Evolutionary conservation across 108 stramenopile genomes (phyloP).

Genomic region (Fistulifera pelliculosa): DNA sequence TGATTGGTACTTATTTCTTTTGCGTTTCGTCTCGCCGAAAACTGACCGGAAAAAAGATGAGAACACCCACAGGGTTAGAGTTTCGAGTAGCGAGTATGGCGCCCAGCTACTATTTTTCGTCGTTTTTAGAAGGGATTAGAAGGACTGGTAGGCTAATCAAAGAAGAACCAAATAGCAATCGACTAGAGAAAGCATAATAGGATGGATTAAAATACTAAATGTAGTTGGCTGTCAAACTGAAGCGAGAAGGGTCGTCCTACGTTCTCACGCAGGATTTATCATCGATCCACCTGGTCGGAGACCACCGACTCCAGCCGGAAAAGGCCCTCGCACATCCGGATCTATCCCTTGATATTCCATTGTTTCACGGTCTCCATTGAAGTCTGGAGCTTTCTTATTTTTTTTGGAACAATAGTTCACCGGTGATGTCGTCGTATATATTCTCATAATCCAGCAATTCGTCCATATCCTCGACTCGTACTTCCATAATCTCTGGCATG

Average conservation of each 20-base stretch:
- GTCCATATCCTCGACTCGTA: slow-evolving; percentile 32
- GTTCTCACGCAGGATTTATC: slow-evolving; percentile 32
- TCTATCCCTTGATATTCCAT: slow-evolving; percentile 80
- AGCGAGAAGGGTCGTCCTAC: background rate
- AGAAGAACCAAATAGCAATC: no score
- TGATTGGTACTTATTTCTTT: no score
- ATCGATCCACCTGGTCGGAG: slow-evolving; percentile 17
- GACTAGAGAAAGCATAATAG: no score
- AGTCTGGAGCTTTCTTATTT: slow-evolving; percentile 51
- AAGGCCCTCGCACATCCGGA: slow-evolving; percentile 70
- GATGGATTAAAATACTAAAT: no score
- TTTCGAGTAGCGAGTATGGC: no score
- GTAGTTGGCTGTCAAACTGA: no score
- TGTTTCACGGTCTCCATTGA: slow-evolving; percentile 65
- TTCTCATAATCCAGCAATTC: slow-evolving; percentile 66
- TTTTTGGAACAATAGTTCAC: slow-evolving; percentile 43
- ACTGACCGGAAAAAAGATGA: no score
- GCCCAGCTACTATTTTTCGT: no score
- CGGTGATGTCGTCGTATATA: slow-evolving; percentile 56
- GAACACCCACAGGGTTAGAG: no score
- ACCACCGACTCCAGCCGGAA: slow-evolving; percentile 25
- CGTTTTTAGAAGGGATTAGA: no score
- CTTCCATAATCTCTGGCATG: slow-evolving; percentile 61
- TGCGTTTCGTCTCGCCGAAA: no score
- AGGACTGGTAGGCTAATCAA: no score